Conservation (phyloP, 352 stramenopile genomes). For the Phytophthora fragariaefolia region DNA sequence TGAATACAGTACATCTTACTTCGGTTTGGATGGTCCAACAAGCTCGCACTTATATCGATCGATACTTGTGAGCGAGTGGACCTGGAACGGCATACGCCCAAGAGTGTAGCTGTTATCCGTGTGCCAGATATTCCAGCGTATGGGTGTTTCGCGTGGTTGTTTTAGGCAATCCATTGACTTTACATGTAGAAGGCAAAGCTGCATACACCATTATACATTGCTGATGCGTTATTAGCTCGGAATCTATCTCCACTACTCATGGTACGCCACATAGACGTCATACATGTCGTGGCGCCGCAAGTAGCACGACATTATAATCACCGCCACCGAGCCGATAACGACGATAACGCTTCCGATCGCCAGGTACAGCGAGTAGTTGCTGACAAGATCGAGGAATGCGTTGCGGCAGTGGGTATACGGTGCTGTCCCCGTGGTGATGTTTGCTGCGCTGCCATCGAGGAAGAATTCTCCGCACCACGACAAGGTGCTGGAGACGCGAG, state of each 20-base stretch:
- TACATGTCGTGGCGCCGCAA: constrained; percentile 47
- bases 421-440: constrained; percentile 37
- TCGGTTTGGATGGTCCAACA: too few relatives aligned
- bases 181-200: too few relatives aligned
- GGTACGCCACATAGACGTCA: constrained; percentile 35
- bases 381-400: constrained; percentile 53
- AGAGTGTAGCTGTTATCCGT: too few relatives aligned
- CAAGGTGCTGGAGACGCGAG: constrained; percentile 43
- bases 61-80: too few relatives aligned
- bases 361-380: constrained; percentile 44
- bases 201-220: too few relatives aligned
- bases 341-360: constrained; percentile 51
- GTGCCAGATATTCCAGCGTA: too few relatives aligned
- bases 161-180: too few relatives aligned
- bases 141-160: too few relatives aligned
- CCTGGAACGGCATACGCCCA: too few relatives aligned
- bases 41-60: too few relatives aligned
- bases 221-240: too few relatives aligned
- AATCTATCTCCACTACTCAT: constrained; percentile 23
- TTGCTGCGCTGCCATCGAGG: constrained; percentile 32
- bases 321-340: constrained; percentile 42
- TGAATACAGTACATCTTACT: too few relatives aligned
- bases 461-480: constrained; percentile 75
- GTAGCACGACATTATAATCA: constrained; percentile 57
- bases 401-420: constrained; percentile 57